Conservation (phyloP, 176 grass and related monocot genomes). For the Guadua angustifolia region DNA sequence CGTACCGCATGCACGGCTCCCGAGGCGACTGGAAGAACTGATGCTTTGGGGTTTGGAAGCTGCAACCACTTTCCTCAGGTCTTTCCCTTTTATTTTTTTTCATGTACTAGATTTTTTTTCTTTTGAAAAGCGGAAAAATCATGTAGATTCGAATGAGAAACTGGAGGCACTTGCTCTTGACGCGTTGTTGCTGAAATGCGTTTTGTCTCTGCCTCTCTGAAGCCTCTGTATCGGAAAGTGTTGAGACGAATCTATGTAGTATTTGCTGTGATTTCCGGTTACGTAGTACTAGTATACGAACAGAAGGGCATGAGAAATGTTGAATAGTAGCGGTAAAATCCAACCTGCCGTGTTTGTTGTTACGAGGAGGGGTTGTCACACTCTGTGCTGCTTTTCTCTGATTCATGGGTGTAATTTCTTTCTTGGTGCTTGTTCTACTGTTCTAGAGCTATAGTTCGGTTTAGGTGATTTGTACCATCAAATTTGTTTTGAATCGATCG, state of each 20-base stretch:
- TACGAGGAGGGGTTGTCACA: not conserved
- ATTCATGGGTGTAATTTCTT: conserved; percentile 9
- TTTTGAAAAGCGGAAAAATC: not conserved
- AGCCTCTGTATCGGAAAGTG: not conserved
- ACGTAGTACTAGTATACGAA: not conserved
- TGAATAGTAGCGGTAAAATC: not conserved
- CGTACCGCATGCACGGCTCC: conserved; percentile 21
- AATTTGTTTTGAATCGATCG: not conserved
- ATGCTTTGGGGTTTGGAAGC: conserved; percentile 3
- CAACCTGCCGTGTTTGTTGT: not conserved
- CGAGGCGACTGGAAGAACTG: conserved; percentile 4
- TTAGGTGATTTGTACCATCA: not conserved
- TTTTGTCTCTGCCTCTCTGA: not conserved
- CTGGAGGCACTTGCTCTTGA: not conserved
- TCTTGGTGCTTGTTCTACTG: not conserved
- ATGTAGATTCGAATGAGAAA: conserved; percentile 25
- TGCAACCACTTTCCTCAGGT: conserved; percentile 8
- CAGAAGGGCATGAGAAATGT: not conserved
- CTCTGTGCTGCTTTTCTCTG: not conserved
- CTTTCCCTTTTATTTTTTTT: not conserved
- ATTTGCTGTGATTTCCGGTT: not conserved
- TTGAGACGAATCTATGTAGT: not conserved
- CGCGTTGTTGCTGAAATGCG: not conserved
- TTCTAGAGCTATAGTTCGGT: not conserved
- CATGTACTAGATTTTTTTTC: not conserved